Evolutionary conservation across 1,284 basidiomycete genomes (phyloP), one percentile per base, ranked within the genome.

Genomic region (Sparassis latifolia): DNA sequence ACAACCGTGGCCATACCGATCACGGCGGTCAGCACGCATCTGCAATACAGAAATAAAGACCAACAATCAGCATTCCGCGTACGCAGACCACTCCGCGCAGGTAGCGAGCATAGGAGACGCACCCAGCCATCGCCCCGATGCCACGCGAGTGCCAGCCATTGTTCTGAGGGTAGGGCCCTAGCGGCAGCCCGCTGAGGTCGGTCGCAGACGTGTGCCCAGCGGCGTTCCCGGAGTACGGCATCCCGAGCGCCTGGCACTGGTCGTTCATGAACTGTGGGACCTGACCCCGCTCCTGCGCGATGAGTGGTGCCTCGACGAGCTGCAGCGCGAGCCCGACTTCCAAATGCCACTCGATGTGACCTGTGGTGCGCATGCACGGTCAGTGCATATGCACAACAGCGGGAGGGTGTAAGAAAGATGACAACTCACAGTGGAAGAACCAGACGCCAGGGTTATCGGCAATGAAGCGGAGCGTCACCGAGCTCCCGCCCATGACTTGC

Each of bases 361-460:
- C 84, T 86, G 51, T 4, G 10, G 27, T 12, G 37, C 35, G 20
- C 20, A 20, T 20, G 20, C 20, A 20, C 20, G 20, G 20, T 20
- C 20, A 37, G 12, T 12, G 35, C 7, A 6, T 37, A 12, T 37
- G 7, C 6, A 12, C 35, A 12, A 7, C 35, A 7, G 35, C 35
- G 35, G 35, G 35, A 37, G 35, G 7, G 35, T 12, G 20, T 6
- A n/a, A 42, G 29, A 39, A 45, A 51, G 7, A n/a, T 7, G 50
- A 42, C 43, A 28, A 68, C 79, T 48, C 59, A 84, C 89, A 90
- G 67, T 83, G 89, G 63, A 92, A 79, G 57, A 92, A 69, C 90
- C 91, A 93, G 2, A 77, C 80, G 5, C 91, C 91, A 1, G 91
- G 91, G 66, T 93, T 93, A 62, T 92, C 84, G 0, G 87, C 86